Conservation (phyloP, 73 alveolate genomes). For the Paramecium biaurelia region DNA sequence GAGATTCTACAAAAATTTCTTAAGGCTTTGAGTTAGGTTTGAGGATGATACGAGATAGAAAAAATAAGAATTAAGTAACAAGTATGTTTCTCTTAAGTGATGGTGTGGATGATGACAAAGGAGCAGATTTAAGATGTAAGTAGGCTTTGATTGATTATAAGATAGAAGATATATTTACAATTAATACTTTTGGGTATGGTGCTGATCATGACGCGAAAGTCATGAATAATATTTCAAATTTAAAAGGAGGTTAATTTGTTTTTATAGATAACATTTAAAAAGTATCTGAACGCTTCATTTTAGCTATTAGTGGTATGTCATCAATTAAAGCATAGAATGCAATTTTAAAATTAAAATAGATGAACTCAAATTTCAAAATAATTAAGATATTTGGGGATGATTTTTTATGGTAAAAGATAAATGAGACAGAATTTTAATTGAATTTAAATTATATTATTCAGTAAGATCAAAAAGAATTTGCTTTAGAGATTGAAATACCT, state of each 20-base stretch:
- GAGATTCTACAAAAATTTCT: constrained; percentile 45
- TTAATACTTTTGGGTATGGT: constrained; percentile 59
- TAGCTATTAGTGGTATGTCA: constrained; percentile 58
- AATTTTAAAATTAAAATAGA: not conserved
- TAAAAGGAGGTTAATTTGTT: constrained; percentile 10
- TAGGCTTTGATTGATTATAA: not conserved
- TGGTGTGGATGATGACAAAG: constrained; percentile 45
- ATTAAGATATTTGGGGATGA: not conserved
- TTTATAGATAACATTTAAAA: constrained; percentile 51
- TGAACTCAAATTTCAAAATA: not conserved
- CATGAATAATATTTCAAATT: not conserved
- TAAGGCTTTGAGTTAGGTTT: constrained; percentile 27
- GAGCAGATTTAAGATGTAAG: not conserved
- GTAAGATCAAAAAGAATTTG: not conserved
- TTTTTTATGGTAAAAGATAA: not conserved
- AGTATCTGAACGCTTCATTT: constrained; percentile 47
- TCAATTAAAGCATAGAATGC: constrained; percentile 61
- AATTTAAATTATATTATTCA: not conserved
- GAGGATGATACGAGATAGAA: not conserved
- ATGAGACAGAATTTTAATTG: not conserved
- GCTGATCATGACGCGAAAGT: constrained; percentile 52
- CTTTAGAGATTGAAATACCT: not conserved
- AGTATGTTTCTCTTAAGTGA: constrained; percentile 43
- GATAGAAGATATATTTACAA: not conserved
- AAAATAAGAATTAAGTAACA: constrained; percentile 41